phyloP scores from a whole-genome alignment of 331 rosid species.

The Erythrophleum ivorense region DNA sequence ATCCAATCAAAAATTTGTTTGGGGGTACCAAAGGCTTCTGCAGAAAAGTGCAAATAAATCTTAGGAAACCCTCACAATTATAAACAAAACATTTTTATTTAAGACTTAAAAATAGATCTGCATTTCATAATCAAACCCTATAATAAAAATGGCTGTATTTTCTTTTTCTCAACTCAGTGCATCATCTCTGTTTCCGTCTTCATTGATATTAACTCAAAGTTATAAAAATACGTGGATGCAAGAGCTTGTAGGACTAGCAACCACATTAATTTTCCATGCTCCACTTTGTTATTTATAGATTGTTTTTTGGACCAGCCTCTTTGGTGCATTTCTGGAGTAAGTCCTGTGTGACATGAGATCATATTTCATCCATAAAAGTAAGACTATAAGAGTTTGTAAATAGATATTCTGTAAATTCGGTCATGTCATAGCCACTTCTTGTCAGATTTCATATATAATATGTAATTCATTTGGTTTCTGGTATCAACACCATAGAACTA shows the following conservation, averaged over 20 bases:
- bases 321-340: not conserved
- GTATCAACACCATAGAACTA: not conserved
- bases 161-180: not conserved
- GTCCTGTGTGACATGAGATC: not conserved
- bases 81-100: not conserved
- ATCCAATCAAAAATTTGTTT: not conserved
- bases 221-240: not conserved
- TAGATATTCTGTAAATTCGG: not conserved
- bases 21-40: not conserved
- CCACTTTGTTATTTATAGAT: not conserved
- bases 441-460: not conserved
- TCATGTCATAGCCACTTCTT: not conserved
- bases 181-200: not conserved
- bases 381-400: not conserved
- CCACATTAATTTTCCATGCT: not conserved
- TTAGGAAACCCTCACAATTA: not conserved
- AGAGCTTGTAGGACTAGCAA: not conserved
- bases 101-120: not conserved
- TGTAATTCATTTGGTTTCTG: not conserved
- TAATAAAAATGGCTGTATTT: not conserved
- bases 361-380: not conserved
- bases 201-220: not conserved
- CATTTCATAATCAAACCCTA: constrained; percentile 1
- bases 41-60: not conserved
- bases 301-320: not conserved